These are phyloP conservation scores for Claviceps maximensis DNA, from an alignment of 2,329 filamentous ascomycete species.

Conservation along the genomic window DNA sequence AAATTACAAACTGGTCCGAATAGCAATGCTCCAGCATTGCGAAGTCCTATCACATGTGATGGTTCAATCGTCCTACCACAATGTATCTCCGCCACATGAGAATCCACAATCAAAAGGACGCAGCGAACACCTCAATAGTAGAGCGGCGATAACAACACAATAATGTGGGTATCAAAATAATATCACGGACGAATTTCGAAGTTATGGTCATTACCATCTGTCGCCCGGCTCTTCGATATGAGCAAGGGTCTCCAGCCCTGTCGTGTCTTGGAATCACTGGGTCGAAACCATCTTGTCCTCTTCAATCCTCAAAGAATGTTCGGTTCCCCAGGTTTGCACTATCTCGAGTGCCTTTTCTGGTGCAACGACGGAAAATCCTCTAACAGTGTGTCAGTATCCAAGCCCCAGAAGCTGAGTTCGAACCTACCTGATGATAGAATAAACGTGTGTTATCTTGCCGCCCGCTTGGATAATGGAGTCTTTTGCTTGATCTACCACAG, in stretches of 20 bases:
- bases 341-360: constrained; percentile 55
- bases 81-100: too few relatives aligned
- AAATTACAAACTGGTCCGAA: too few relatives aligned
- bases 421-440: constrained; percentile 52
- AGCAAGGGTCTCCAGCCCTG: too few relatives aligned
- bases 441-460: constrained; percentile 68
- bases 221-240: not conserved
- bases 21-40: too few relatives aligned
- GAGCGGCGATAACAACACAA: not conserved
- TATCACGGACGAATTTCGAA: not conserved
- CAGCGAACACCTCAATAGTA: not conserved
- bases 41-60: too few relatives aligned
- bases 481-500: constrained; percentile 58
- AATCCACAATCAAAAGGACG: too few relatives aligned
- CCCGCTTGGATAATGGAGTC: constrained; percentile 55
- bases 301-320: constrained; percentile 45
- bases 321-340: constrained; percentile 48
- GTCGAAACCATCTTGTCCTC: constrained; percentile 57
- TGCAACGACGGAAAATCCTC: constrained; percentile 66
- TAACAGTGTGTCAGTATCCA: constrained; percentile 24
- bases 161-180: not conserved
- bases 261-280: constrained; percentile 1
- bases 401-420: not conserved
- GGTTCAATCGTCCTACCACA: too few relatives aligned
- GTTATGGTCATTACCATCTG: not conserved